phyloP scores from a whole-genome alignment of 1,139 yeast genomes.

The Pichia sp. region DNA sequence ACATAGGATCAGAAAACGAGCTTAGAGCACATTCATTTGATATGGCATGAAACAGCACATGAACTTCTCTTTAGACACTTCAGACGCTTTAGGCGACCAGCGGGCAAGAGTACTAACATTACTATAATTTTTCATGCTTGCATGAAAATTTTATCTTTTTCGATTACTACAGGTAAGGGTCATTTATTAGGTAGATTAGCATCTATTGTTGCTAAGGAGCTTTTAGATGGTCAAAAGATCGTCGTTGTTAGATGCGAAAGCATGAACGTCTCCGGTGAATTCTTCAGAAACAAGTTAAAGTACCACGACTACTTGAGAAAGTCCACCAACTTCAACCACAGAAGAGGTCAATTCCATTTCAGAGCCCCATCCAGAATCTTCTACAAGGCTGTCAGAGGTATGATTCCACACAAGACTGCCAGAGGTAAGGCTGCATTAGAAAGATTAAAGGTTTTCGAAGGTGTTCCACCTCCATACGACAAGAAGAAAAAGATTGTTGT shows the following conservation, averaged over 20 bases:
- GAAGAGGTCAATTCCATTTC: conserved; percentile 99
- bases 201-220: conserved; percentile 96
- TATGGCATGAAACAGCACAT: too few relatives aligned
- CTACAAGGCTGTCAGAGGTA: conserved; percentile 99
- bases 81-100: neutral
- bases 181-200: conserved; percentile 99
- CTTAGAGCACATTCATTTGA: neutral
- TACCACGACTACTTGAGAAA: conserved; percentile 99
- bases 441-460: conserved; percentile 99
- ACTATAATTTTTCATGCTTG: conserved; percentile 2
- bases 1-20: too few relatives aligned
- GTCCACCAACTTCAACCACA: conserved; percentile 98
- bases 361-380: conserved; percentile 99
- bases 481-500: conserved; percentile 99
- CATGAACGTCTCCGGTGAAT: conserved; percentile 98
- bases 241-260: conserved; percentile 98
- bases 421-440: conserved; percentile 99
- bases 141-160: conserved; percentile 5
- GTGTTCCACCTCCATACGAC: conserved; percentile 99
- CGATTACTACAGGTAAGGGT: conserved; percentile 65
- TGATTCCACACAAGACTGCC: conserved; percentile 99
- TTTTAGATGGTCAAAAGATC: conserved; percentile 96
- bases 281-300: conserved; percentile 99
- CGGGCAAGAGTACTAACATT: conserved; percentile 2
- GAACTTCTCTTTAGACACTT: neutral